Evolutionary conservation across 805 yeast species (phyloP), one percentile per base, ranked within the genome.

Genomic region (Komagataella populi): DNA sequence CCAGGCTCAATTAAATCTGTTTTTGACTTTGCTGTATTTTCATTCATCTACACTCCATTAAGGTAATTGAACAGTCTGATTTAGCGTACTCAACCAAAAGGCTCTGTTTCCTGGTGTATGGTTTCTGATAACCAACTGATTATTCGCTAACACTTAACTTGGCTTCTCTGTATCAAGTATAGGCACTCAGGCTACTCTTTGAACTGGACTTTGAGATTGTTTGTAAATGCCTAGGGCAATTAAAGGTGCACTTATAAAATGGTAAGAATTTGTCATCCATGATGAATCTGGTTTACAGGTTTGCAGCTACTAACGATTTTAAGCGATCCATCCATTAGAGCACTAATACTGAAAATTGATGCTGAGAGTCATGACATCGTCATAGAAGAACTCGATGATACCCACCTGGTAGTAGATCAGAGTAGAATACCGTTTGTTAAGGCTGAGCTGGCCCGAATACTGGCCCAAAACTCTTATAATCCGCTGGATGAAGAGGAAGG

Each of bases 301-400:
- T 43, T 20, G 20, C 39, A 30, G n/a, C 39, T 8, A 30, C 52
- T 53, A 47, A 51, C 54, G 16, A 22, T 12, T 44, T 22, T 16
- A 18, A 63, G 97, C 64, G 99, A 91, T 63, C 98, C 99, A 1
- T 87, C 97, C 1, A 89, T 91, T 55, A 77, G 81, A 55, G 96
- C 98, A 0, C 71, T 91, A 49, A 87, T 91, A 2, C 68, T 91
- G 20, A 84, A 82, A 62, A 84, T 91, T 46, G 98, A 93, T 64
- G 70, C 87, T 0, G 78, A 80, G 23, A 68, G 74, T 44, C 84
- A 87, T 53, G 95, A 89, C 57, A 83, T 93, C 2, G 63, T 66
- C 16, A 66, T 64, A n/a, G 81, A 84, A 65, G 98, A 93, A 59
- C 73, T 91, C 46, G 98, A 93, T 62, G 97, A 90, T 48, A 87